Evolutionary conservation across 1,139 yeast species (phyloP), one percentile per base, ranked within the genome.

Genomic region (Blastobotrys raffinosifermentans): DNA sequence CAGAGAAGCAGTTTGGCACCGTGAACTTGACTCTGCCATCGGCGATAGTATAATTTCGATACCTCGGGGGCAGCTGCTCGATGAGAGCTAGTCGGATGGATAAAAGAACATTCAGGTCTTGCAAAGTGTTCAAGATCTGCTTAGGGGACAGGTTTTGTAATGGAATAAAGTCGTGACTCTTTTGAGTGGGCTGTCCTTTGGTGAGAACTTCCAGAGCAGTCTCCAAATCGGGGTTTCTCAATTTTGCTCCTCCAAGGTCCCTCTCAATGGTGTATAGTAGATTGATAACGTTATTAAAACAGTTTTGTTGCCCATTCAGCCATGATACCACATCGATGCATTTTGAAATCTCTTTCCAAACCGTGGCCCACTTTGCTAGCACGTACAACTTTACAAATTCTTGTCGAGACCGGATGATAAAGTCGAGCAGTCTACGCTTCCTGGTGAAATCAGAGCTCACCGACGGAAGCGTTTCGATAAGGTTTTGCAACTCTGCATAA

Each of bases 151-250:
- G 64, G 14, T 66, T 69, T 32, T 65, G 61, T n/a, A 66, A 66
- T 19, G 72, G 69, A 26, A 77, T 62, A 49, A 78, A 75, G 47
- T 73, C 72, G 54, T 81, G 79, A 1, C 83, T 70, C 2, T 89
- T 80, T 31, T 84, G 67, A 34, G 76, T 77, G 2, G 97, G 96
- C 47, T 83, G 67, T 2, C 95, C 94, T 32, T 75, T 69, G 27
- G 79, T 72, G 35, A 87, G 66, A 1, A 91, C 96, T 54, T 91
- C 94, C 48, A 91, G 66, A 2, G 95, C 86, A 0, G 96, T 87
- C 29, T 77, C 72, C 22, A 91, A 60, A 58, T 91, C 97, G 1
- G 95, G 91, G 58, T 86, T 84, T 5, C 96, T 94, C 42, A 89
- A 63, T 53, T 86, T 85, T 1, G 97, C 97, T 14, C 89, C 85